Evolutionary conservation across 257 asterid species (phyloP), one percentile per base, ranked within the genome.

Genomic region (Scutellaria baicalensis): DNA sequence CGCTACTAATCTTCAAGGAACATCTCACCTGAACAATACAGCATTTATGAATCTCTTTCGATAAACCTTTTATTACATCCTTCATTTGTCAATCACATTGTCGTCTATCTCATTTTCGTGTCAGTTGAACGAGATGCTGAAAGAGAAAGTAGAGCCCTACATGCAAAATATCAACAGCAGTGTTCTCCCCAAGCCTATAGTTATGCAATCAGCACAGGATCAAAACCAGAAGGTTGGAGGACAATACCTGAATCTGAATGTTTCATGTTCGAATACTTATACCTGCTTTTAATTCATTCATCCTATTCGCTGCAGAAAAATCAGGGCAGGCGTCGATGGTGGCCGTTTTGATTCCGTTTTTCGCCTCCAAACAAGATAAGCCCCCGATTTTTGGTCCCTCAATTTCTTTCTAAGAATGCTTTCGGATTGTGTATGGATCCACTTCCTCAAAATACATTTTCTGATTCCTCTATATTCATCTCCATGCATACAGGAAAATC

Each of bases 111-210:
- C 27, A 20, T 65, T 59, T 76, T 75, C n/a, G n/a, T n/a, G n/a
- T 48, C 91, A 93, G 99, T 66, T 93, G 75, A 93, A 85, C 54
- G 89, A 89, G 90, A 78, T 93, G 95, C 78, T 93, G 85, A 85
- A 85, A 78, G 93, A 91, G 84, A 93, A 80, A 77, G 84, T 91
- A 6, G 82, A 82, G 64, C 97, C 99, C 1, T 93, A 80, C 79
- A 57, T 93, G 84, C 86, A 73, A 69, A 86, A 88, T 56, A 61
- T 89, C 9, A 90, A 85, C 78, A 77, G 70, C 55, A 33, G 61
- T 39, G 81, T 81, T 57, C 95, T 93, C 69, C 86, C 94, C 48
- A 83, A 66, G 83, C 89, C 96, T 55, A 91, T 93, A 45, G 78
- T 89, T 14, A 23, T 84, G 64, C 86, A 75, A 52, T 3, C 92